Percentiles rank a stretch among this genome's conserved stretches.
phyloP scores from a whole-genome alignment of 2,329 filamentous ascomycete species.

The Bipolaris sorokiniana region DNA sequence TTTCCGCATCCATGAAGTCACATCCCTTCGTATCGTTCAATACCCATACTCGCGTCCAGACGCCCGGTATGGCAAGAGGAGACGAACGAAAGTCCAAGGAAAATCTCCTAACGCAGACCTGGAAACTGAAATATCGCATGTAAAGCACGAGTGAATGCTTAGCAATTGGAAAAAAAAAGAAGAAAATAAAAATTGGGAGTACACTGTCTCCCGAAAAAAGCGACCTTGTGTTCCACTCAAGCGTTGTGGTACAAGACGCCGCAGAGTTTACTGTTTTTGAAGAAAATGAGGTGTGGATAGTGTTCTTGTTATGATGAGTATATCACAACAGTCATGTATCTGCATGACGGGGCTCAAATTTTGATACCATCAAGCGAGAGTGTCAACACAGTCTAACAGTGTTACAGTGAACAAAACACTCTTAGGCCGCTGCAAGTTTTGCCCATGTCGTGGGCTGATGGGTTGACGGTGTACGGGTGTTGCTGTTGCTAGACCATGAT shows the following conservation, averaged over 20 bases:
- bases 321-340: conserved; percentile 12
- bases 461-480: conserved; percentile 28
- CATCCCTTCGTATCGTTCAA: conserved; percentile 20
- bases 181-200: conserved; percentile 18
- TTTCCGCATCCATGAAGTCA: conserved; percentile 16
- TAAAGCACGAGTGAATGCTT: conserved; percentile 20
- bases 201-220: conserved; percentile 27
- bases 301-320: conserved; percentile 16
- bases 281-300: conserved; percentile 20
- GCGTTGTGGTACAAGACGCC: conserved; percentile 33
- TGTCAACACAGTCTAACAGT: not conserved
- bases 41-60: conserved; percentile 24
- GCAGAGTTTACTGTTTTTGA: conserved; percentile 28
- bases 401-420: not conserved
- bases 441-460: conserved; percentile 31
- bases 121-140: conserved; percentile 10
- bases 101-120: conserved; percentile 6
- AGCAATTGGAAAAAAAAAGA: conserved; percentile 15
- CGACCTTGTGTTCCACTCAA: conserved; percentile 30
- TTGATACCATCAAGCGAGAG: conserved; percentile 12
- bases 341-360: not conserved
- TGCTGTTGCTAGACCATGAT: conserved; percentile 35
- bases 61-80: conserved; percentile 20
- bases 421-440: conserved; percentile 34
- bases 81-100: conserved; percentile 10